phyloP scores from a whole-genome alignment of 306 rosid genomes.

The Castanopsis chinensis region DNA sequence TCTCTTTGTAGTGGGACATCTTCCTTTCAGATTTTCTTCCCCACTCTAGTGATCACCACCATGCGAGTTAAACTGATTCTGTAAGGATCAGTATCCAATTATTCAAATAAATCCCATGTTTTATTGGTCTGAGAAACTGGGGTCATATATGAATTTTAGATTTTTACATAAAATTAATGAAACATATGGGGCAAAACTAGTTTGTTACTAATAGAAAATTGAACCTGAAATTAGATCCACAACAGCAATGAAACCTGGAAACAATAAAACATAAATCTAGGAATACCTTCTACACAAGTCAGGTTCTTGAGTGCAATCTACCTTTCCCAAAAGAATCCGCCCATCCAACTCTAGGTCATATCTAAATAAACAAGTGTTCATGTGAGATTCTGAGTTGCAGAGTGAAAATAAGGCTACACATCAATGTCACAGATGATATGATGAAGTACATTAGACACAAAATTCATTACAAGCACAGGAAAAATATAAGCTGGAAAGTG shows the following conservation, averaged over 20 bases:
- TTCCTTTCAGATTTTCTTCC: neutral
- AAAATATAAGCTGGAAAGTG: constrained; percentile 24
- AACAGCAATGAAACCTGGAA: constrained; percentile 15
- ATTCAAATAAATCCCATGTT: neutral
- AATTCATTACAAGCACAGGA: constrained; percentile 20
- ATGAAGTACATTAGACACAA: constrained; percentile 10
- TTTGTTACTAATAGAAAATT: neutral
- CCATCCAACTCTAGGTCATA: constrained; percentile 95
- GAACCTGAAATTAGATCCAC: neutral
- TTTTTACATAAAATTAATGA: neutral
- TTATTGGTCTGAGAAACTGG: neutral
- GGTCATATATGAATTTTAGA: neutral
- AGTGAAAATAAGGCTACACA: constrained; percentile 2
- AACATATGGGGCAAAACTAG: neutral
- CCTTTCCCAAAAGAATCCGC: constrained; percentile 74
- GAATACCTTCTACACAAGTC: constrained; percentile 86
- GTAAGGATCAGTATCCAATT: neutral
- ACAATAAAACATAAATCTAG: neutral
- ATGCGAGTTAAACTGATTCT: neutral
- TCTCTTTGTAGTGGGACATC: neutral
- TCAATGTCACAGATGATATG: constrained; percentile 6
- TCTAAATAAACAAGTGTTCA: constrained; percentile 43
- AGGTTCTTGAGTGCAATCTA: constrained; percentile 78
- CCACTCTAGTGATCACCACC: neutral
- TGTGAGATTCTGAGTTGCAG: constrained; percentile 6